A percentile compares a stretch with the other conserved stretches of the same genome.
Evolutionary conservation across 1,284 basidiomycete species (phyloP).

Genomic region (Microbotryum violaceum): DNA sequence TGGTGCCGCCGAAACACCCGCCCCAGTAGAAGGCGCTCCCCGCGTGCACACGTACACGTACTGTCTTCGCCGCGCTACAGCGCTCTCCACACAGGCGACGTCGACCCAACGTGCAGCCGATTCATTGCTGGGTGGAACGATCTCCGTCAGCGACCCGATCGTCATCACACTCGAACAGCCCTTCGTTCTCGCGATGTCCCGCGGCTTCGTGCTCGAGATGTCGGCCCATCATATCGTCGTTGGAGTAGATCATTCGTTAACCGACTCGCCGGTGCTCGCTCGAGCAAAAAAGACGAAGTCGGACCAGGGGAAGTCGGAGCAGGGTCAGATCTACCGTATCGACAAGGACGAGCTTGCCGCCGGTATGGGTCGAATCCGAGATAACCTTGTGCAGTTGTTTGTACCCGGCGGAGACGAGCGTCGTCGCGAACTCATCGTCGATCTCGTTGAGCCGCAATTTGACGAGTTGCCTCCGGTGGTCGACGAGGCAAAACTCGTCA

Average conservation of each 20-base stretch:
- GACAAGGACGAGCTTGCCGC: slow-evolving; percentile 87
- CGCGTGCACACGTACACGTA: slow-evolving; percentile 54
- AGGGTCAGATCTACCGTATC: slow-evolving; percentile 62
- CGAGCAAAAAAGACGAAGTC: background rate
- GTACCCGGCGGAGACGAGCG: slow-evolving; percentile 60
- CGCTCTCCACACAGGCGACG: slow-evolving; percentile 14
- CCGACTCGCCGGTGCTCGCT: slow-evolving; percentile 37
- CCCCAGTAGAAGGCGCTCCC: slow-evolving; percentile 44
- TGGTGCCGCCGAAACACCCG: slow-evolving; percentile 20
- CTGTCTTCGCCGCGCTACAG: slow-evolving; percentile 46
- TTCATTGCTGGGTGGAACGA: slow-evolving; percentile 68
- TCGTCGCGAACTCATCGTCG: slow-evolving; percentile 65
- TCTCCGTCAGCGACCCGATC: slow-evolving; percentile 71
- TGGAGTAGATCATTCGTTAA: slow-evolving; percentile 73
- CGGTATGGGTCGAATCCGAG: slow-evolving; percentile 78
- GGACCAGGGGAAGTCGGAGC: background rate
- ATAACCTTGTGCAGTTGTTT: slow-evolving; percentile 85
- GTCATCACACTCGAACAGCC: slow-evolving; percentile 74
- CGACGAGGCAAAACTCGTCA: too few species aligned
- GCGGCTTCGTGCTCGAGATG: slow-evolving; percentile 74
- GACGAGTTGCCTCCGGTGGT: slow-evolving; percentile 26
- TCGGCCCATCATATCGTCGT: slow-evolving; percentile 58
- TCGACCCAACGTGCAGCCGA: slow-evolving; percentile 9
- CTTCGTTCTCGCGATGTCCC: slow-evolving; percentile 67
- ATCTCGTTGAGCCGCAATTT: slow-evolving; percentile 64